Conservation (phyloP, 106 monocot species). For the Acorus gramineus region DNA sequence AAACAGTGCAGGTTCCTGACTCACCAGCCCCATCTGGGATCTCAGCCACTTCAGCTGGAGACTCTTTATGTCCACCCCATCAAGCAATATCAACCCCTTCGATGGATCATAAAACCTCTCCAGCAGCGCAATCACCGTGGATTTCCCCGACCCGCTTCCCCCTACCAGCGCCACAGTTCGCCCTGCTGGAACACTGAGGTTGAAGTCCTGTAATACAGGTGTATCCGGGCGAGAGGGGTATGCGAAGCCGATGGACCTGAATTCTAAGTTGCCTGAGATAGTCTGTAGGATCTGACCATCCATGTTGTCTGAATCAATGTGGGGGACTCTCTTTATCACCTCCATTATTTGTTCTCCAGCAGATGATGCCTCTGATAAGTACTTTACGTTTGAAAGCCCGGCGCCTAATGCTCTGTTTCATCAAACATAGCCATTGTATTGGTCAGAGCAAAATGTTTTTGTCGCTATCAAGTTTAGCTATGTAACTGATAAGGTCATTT, state of each 20-base stretch:
- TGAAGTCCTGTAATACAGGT: conserved; percentile 32
- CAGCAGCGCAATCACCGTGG: conserved; percentile 49
- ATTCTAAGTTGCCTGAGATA: conserved; percentile 56
- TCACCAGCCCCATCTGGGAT: conserved; percentile 81
- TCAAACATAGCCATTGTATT: too few relatives aligned
- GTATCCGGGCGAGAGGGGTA: conserved; percentile 61
- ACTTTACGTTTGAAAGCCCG: conserved; percentile 73
- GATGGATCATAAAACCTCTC: conserved; percentile 57
- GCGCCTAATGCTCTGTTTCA: conserved; percentile 44
- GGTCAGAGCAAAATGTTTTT: too few relatives aligned
- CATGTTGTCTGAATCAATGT: conserved; percentile 56
- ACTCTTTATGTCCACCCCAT: conserved; percentile 54
- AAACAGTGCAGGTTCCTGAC: conserved; percentile 82
- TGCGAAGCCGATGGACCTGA: conserved; percentile 40
- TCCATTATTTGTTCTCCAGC: conserved; percentile 56
- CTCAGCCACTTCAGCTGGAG: conserved; percentile 71
- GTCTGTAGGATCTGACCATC: conserved; percentile 27
- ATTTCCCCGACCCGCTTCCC: conserved; percentile 64
- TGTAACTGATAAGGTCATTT: too few relatives aligned
- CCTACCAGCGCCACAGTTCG: conserved; percentile 65
- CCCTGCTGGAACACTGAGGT: conserved; percentile 41
- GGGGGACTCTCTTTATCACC: conserved; percentile 47
- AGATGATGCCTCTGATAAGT: conserved; percentile 62
- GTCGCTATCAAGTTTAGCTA: too few relatives aligned
- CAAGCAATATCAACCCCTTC: conserved; percentile 35